phyloP scores from a whole-genome alignment of 2,329 filamentous ascomycete species.

The Stagonosporopsis tanaceti region DNA sequence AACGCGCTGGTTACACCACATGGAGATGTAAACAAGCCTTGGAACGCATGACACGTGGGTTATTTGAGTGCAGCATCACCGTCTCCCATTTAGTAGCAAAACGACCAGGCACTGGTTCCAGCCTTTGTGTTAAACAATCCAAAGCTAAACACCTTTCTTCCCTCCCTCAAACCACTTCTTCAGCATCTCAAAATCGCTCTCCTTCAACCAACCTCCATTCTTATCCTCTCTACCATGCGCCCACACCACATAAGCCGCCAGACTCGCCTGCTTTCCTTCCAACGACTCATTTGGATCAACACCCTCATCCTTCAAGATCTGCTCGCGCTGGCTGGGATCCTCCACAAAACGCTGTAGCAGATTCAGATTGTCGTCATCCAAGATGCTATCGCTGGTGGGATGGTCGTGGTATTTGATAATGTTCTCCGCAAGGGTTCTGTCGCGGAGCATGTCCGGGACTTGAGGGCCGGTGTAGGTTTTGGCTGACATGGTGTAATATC shows the following conservation, averaged over 20 bases:
- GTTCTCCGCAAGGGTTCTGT: conserved; percentile 9
- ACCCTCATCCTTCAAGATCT: conserved; percentile 8
- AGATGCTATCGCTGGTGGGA: conserved; percentile 9
- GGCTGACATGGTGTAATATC: conserved; percentile 1
- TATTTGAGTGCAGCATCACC: not conserved
- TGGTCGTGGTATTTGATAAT: conserved; percentile 15
- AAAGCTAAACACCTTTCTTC: not conserved
- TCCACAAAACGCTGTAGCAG: conserved; percentile 7
- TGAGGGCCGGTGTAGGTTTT: conserved; percentile 10
- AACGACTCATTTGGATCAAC: not conserved
- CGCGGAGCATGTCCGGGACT: conserved; percentile 10
- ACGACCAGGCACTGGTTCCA: not conserved
- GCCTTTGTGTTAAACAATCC: not conserved
- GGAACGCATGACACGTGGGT: not conserved
- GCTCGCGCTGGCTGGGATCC: not conserved
- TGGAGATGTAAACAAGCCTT: not conserved
- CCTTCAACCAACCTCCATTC: conserved; percentile 1
- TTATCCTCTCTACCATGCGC: not conserved
- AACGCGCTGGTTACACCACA: not conserved
- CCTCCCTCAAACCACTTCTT: conserved; percentile 9
- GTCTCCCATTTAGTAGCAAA: not conserved
- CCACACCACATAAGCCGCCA: conserved; percentile 4
- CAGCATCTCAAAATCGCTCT: conserved; percentile 6
- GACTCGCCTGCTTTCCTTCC: not conserved
- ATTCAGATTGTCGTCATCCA: conserved; percentile 4